These are phyloP conservation scores for Oryza australiensis DNA, from an alignment of 176 grass and related monocot species.

Conservation along the genomic window DNA sequence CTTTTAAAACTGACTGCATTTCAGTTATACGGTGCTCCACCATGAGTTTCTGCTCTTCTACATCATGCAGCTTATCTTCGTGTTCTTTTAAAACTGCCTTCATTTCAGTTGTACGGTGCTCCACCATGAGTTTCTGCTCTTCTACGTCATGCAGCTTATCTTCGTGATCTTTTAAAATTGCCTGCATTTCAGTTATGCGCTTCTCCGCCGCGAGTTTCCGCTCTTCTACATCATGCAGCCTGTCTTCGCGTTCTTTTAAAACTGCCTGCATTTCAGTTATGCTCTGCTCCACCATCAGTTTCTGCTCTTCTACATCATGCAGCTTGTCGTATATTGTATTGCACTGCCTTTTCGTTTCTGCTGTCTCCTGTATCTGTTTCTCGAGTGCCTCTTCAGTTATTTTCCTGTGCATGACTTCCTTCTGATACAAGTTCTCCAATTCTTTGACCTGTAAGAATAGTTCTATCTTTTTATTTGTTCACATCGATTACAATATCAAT, in stretches of 20 bases:
- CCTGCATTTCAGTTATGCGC: slow-evolving; percentile 35
- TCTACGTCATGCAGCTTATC: slow-evolving; percentile 36
- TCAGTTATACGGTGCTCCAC: slow-evolving; percentile 38
- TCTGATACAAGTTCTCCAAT: slow-evolving; percentile 38
- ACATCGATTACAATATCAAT: neutral
- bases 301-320: slow-evolving; percentile 12
- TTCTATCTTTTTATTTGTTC: slow-evolving; percentile 1
- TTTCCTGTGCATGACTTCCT: slow-evolving; percentile 52
- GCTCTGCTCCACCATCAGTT: slow-evolving; percentile 21
- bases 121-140: slow-evolving; percentile 15
- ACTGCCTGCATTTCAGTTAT: slow-evolving; percentile 36
- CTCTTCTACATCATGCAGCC: too few relatives aligned
- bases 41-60: slow-evolving; percentile 9
- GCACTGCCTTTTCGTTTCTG: slow-evolving; percentile 34
- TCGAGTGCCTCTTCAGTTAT: slow-evolving; percentile 37
- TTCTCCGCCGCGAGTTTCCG: slow-evolving; percentile 38
- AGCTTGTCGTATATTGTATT: slow-evolving; percentile 11
- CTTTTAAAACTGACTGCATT: slow-evolving; percentile 34
- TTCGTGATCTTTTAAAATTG: slow-evolving; percentile 37
- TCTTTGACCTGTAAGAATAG: slow-evolving; percentile 44
- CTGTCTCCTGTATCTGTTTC: slow-evolving; percentile 42
- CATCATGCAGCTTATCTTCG: slow-evolving; percentile 41
- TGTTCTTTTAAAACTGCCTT: slow-evolving; percentile 32
- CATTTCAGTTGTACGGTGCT: slow-evolving; percentile 39
- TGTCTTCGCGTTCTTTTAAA: slow-evolving; percentile 45